Percentiles rank a stretch among this genome's conserved stretches.
Evolutionary conservation across 768 basidiomycete species (phyloP).

Genomic region (Aureoboletus auriporus): DNA sequence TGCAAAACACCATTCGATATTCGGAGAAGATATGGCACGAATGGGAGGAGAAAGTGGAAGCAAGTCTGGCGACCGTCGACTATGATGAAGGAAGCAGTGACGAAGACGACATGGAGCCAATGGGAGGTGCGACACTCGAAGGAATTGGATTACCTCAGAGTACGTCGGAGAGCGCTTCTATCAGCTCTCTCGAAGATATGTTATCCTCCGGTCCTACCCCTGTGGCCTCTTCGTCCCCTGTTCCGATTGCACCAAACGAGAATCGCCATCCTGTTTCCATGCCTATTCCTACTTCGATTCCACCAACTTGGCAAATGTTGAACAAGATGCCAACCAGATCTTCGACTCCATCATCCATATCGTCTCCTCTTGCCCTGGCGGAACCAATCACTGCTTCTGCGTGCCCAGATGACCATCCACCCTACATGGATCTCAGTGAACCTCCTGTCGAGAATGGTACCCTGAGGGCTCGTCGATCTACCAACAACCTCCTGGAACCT

Average conservation of each 20-base stretch:
- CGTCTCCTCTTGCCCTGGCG: slow-evolving; percentile 81
- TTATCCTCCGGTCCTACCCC: slow-evolving; percentile 65
- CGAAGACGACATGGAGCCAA: slow-evolving; percentile 37
- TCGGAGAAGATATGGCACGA: slow-evolving; percentile 96
- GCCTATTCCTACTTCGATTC: slow-evolving; percentile 43
- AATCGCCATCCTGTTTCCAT: slow-evolving; percentile 26
- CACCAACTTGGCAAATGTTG: slow-evolving; percentile 37
- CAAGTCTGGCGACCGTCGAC: slow-evolving; percentile 53
- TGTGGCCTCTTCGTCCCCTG: slow-evolving; percentile 51
- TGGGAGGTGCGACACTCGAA: slow-evolving; percentile 22
- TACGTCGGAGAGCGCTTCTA: slow-evolving; percentile 15
- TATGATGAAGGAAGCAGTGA: slow-evolving; percentile 52
- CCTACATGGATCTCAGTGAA: slow-evolving; percentile 66
- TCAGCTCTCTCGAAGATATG: slow-evolving; percentile 23
- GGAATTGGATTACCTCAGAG: slow-evolving; percentile 9
- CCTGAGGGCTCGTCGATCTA: slow-evolving; percentile 62
- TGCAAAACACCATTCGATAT: slow-evolving; percentile 97
- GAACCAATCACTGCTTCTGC: slow-evolving; percentile 76
- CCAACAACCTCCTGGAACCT: slow-evolving; percentile 61
- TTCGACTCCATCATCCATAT: slow-evolving; percentile 85
- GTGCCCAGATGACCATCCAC: slow-evolving; percentile 55
- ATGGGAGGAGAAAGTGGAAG: slow-evolving; percentile 88
- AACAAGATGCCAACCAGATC: slow-evolving; percentile 66
- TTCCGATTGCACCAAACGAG: slow-evolving; percentile 17
- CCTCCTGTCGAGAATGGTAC: slow-evolving; percentile 33